Evolutionary conservation across 352 stramenopile species (phyloP).

Genomic region (Phytophthora colocasiae): DNA sequence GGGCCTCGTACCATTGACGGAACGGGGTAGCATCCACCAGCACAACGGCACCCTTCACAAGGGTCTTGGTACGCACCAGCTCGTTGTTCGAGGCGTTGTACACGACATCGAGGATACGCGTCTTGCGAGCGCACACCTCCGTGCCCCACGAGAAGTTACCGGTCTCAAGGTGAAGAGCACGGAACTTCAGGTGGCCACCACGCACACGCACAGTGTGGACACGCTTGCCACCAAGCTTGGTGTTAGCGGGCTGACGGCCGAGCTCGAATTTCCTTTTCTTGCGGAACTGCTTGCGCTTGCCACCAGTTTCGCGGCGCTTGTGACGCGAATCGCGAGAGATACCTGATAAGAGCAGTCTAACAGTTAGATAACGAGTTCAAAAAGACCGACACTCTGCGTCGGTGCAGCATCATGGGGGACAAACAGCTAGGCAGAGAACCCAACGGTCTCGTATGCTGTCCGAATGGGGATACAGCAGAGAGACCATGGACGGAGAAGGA

Average conservation of each 20-base stretch:
- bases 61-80: constrained; percentile 99
- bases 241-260: constrained; percentile 97
- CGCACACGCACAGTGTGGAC: constrained; percentile 96
- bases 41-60: constrained; percentile 99
- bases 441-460: constrained; percentile 87
- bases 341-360: constrained; percentile 78
- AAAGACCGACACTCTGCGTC: constrained; percentile 21
- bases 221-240: constrained; percentile 98
- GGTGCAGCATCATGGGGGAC: constrained; percentile 19
- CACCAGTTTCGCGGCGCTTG: constrained; percentile 99
- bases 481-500: constrained; percentile 54
- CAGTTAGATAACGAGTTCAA: constrained; percentile 15
- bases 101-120: constrained; percentile 99
- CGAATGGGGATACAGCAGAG: constrained; percentile 91
- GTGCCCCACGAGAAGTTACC: constrained; percentile 99
- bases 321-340: constrained; percentile 99
- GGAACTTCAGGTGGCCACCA: constrained; percentile 99
- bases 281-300: constrained; percentile 96
- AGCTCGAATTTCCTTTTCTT: constrained; percentile 99
- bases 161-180: constrained; percentile 97
- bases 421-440: constrained; percentile 35
- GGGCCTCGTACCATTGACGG: constrained; percentile 99
- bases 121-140: constrained; percentile 98
- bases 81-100: constrained; percentile 99
- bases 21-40: constrained; percentile 99